Percentiles rank a stretch among this genome's conserved stretches.
Evolutionary conservation across 2,329 filamentous ascomycete genomes (phyloP).

Genomic region (Epichloe hybrida): DNA sequence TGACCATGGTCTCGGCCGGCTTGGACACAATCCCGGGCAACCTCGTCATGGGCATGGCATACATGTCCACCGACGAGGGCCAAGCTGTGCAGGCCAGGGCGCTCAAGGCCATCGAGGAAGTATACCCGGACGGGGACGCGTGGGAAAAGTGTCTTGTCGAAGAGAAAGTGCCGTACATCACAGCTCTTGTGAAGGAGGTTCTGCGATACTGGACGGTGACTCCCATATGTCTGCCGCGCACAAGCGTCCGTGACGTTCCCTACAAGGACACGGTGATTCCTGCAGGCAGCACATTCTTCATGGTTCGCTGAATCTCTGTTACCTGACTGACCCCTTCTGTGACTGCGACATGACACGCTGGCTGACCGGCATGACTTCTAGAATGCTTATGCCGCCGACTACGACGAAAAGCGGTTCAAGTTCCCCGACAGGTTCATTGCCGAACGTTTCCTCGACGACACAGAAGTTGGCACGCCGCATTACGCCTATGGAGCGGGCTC

Average conservation of each 20-base stretch:
- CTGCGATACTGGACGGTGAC: conserved; percentile 70
- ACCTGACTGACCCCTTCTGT: not conserved
- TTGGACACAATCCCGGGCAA: conserved; percentile 73
- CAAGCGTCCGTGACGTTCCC: conserved; percentile 58
- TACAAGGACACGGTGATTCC: conserved; percentile 57
- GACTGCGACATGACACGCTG: not conserved
- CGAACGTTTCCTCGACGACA: conserved; percentile 51
- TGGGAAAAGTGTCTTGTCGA: conserved; percentile 61
- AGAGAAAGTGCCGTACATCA: conserved; percentile 65
- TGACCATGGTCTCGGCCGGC: conserved; percentile 72
- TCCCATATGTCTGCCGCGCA: conserved; percentile 62
- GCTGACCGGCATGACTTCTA: conserved; percentile 11
- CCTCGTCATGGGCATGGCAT: conserved; percentile 66
- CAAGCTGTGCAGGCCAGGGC: conserved; percentile 58
- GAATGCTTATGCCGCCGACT: conserved; percentile 64
- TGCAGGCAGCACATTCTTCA: conserved; percentile 65
- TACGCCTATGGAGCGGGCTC: conserved; percentile 50
- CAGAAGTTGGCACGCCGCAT: conserved; percentile 42
- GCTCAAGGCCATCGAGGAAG: conserved; percentile 54
- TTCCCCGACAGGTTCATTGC: conserved; percentile 49
- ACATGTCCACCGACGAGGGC: conserved; percentile 53
- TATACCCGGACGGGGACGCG: conserved; percentile 59
- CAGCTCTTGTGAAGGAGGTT: conserved; percentile 65
- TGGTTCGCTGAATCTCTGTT: conserved; percentile 30
- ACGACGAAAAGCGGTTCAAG: conserved; percentile 56